phyloP scores from a whole-genome alignment of 768 basidiomycete genomes.

The Suillus brevipes region DNA sequence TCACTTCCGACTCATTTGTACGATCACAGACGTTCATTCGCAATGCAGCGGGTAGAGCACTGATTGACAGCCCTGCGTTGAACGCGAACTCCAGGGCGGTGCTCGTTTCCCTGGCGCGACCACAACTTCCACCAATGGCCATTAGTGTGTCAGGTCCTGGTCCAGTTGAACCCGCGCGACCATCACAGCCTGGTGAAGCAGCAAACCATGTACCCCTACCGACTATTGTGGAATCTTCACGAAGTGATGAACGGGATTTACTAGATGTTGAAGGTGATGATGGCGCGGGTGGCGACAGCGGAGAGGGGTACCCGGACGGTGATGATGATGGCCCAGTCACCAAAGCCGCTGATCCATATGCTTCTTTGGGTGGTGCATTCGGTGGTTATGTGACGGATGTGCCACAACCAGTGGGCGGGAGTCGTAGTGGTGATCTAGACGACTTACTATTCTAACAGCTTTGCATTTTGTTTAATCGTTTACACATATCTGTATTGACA shows the following conservation, averaged over 20 bases:
- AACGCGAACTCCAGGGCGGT: slow-evolving; percentile 78
- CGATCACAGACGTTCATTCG: slow-evolving; percentile 83
- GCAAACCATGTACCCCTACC: slow-evolving; percentile 31
- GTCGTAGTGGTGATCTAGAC: slow-evolving; percentile 53
- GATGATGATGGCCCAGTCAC: slow-evolving; percentile 39
- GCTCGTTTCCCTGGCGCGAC: slow-evolving; percentile 60
- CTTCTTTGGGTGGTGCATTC: slow-evolving; percentile 76
- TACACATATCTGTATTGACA: slow-evolving; percentile 1
- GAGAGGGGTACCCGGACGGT: slow-evolving; percentile 36
- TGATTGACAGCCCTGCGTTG: slow-evolving; percentile 86
- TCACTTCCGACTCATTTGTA: slow-evolving; percentile 15
- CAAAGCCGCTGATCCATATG: slow-evolving; percentile 68
- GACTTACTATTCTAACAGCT: slow-evolving; percentile 61
- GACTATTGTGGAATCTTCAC: slow-evolving; percentile 27
- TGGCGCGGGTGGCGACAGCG: slow-evolving; percentile 29
- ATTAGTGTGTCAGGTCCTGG: slow-evolving; percentile 63
- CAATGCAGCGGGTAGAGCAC: slow-evolving; percentile 77
- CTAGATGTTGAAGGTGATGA: slow-evolving; percentile 21
- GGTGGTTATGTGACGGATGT: slow-evolving; percentile 71
- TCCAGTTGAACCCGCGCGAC: slow-evolving; percentile 30
- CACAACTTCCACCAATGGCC: slow-evolving; percentile 43
- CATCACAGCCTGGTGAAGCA: slow-evolving; percentile 27
- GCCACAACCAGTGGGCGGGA: slow-evolving; percentile 55
- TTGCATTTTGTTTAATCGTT: slow-evolving; percentile 2
- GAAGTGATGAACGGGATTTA: slow-evolving; percentile 19